Evolutionary conservation across 2,329 filamentous ascomycete species (phyloP).

Genomic region (Teratosphaeria destructans): DNA sequence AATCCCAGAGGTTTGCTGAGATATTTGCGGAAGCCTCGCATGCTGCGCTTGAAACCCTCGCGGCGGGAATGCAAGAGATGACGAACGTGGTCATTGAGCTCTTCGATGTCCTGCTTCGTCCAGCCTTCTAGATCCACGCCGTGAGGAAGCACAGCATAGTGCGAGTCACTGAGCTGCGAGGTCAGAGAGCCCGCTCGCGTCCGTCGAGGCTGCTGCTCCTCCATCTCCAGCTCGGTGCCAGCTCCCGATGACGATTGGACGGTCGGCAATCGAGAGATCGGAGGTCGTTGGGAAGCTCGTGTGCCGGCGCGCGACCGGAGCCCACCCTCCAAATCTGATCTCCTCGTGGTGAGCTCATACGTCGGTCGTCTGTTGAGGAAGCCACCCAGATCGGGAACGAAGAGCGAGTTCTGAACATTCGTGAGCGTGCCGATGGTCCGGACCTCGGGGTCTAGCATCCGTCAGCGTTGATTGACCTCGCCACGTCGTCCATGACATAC

Average conservation of each 20-base stretch:
- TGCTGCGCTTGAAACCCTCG: conserved; percentile 65
- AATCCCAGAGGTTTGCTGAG: conserved; percentile 65
- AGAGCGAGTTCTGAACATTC: conserved; percentile 83
- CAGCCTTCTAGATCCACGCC: conserved; percentile 63
- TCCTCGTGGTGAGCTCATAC: conserved; percentile 52
- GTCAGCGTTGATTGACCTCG: conserved; percentile 14
- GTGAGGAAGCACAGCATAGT: conserved; percentile 71
- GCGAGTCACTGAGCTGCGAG: conserved; percentile 56
- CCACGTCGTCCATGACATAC: conserved; percentile 32
- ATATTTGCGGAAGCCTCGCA: conserved; percentile 76
- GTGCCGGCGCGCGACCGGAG: conserved; percentile 4
- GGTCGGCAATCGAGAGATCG: neutral
- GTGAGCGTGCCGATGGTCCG: conserved; percentile 73
- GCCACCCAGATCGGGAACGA: conserved; percentile 68
- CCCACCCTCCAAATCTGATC: conserved; percentile 4
- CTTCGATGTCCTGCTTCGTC: conserved; percentile 61
- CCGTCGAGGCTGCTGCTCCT: conserved; percentile 1
- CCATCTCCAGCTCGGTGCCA: conserved; percentile 14
- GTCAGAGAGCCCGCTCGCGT: conserved; percentile 45
- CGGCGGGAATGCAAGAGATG: conserved; percentile 78
- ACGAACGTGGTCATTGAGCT: conserved; percentile 75
- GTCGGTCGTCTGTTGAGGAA: conserved; percentile 69
- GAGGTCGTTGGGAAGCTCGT: conserved; percentile 1
- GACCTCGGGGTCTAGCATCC: conserved; percentile 61
- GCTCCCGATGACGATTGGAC: conserved; percentile 1